Evolutionary conservation across 2,329 filamentous ascomycete species (phyloP).

Genomic region (Alternaria gansuensis): DNA sequence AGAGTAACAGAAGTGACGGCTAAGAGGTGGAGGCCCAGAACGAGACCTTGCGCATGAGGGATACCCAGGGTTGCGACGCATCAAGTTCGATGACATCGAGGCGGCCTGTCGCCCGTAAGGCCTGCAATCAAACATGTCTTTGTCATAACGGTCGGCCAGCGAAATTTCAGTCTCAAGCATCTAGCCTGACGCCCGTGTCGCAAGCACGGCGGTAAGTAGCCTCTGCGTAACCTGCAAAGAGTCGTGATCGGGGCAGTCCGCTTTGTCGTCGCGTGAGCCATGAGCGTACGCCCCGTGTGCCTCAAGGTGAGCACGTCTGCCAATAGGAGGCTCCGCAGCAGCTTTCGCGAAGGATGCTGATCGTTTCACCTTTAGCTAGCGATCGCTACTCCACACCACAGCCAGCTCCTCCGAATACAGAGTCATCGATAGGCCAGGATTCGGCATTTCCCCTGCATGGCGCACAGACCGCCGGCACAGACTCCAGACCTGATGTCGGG

Average conservation of each 20-base stretch:
- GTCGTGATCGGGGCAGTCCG: constrained; percentile 21
- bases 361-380: constrained; percentile 38
- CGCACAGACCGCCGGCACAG: constrained; percentile 25
- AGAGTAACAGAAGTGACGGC: constrained; percentile 10
- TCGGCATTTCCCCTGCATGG: constrained; percentile 28
- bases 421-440: constrained; percentile 41
- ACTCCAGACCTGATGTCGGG: constrained; percentile 31
- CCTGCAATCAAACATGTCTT: constrained; percentile 29
- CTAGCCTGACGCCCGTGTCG: constrained; percentile 25
- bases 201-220: constrained; percentile 32
- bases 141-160: constrained; percentile 2
- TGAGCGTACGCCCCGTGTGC: constrained; percentile 23
- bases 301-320: constrained; percentile 24
- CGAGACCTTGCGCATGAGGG: constrained; percentile 31
- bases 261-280: constrained; percentile 27
- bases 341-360: constrained; percentile 14
- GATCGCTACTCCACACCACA: constrained; percentile 33
- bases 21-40: constrained; percentile 28
- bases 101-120: constrained; percentile 18
- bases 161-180: constrained; percentile 6
- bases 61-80: constrained; percentile 25
- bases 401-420: constrained; percentile 12
- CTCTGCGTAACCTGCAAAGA: constrained; percentile 19
- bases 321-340: constrained; percentile 29
- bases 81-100: constrained; percentile 27